Evolutionary conservation across 2,329 filamentous ascomycete genomes (phyloP).

Genomic region (Exophiala spinifera): DNA sequence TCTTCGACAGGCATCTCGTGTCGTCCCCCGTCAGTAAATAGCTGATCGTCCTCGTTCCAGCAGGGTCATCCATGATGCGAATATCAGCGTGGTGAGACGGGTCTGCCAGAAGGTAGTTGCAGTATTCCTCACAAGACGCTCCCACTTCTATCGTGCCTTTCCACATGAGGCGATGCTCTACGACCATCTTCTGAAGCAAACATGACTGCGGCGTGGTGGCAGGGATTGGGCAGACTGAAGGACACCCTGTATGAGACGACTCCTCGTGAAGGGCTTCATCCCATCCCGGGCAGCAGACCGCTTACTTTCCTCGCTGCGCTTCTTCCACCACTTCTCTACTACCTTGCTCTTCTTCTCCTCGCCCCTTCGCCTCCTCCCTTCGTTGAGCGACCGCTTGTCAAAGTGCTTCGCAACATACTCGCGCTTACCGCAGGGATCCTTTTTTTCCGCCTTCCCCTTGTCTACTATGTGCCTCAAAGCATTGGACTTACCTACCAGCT

Average conservation of each 20-base stretch:
- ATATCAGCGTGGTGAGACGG: background rate
- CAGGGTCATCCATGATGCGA: background rate
- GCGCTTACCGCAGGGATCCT: conserved; percentile 39
- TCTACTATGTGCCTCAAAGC: conserved; percentile 44
- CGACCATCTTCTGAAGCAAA: background rate
- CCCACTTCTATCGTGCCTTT: background rate
- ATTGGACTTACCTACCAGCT: conserved; percentile 47
- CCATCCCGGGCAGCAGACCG: conserved; percentile 41
- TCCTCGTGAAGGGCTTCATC: conserved; percentile 40
- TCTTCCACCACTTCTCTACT: conserved; percentile 43
- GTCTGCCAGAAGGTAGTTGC: background rate
- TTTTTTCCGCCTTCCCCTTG: conserved; percentile 43
- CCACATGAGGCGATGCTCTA: background rate
- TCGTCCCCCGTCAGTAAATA: no score
- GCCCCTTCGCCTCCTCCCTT: conserved; percentile 40
- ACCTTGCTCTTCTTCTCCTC: conserved; percentile 42
- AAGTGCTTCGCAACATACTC: conserved; percentile 37
- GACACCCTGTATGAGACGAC: conserved; percentile 2
- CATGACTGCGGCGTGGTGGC: background rate
- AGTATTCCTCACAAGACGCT: background rate
- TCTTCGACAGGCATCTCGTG: no score
- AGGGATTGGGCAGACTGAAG: background rate
- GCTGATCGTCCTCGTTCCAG: no score
- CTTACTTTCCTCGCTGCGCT: conserved; percentile 40
- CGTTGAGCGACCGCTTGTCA: conserved; percentile 32